A percentile compares a stretch with the other conserved stretches of the same genome.
phyloP scores from a whole-genome alignment of 495 filamentous ascomycete species.

The Podospora comata region DNA sequence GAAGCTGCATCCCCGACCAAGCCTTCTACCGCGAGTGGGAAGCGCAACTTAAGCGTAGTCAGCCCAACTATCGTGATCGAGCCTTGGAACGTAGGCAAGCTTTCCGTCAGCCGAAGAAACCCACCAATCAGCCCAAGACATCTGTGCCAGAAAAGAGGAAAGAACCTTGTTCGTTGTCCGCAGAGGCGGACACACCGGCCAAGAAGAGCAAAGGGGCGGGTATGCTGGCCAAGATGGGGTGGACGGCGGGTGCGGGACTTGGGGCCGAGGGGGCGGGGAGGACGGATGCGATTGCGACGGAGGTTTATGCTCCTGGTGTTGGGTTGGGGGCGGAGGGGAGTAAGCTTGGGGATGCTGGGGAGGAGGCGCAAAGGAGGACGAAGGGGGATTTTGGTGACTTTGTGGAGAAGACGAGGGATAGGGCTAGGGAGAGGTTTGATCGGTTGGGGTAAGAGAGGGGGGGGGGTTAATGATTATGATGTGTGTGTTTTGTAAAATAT shows the following conservation, averaged over 20 bases:
- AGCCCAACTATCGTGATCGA: constrained; percentile 71
- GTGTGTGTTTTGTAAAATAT: neutral
- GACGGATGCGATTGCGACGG: constrained; percentile 71
- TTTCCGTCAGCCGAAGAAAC: constrained; percentile 62
- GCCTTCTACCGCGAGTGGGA: constrained; percentile 33
- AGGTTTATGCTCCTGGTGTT: constrained; percentile 78
- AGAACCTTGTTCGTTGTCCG: constrained; percentile 17
- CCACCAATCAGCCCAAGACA: constrained; percentile 14
- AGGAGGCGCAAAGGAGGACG: constrained; percentile 74
- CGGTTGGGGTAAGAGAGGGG: constrained; percentile 35
- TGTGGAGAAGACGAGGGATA: constrained; percentile 71
- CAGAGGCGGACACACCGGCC: constrained; percentile 21
- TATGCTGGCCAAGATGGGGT: constrained; percentile 88
- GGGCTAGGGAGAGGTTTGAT: constrained; percentile 76
- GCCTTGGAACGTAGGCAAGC: constrained; percentile 76
- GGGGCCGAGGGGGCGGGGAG: constrained; percentile 76
- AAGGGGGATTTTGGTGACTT: constrained; percentile 68
- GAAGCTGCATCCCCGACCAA: constrained; percentile 36
- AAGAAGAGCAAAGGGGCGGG: constrained; percentile 76
- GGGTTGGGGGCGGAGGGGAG: constrained; percentile 81
- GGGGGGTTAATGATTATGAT: neutral
- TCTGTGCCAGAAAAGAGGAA: constrained; percentile 29
- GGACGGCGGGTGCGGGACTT: constrained; percentile 74
- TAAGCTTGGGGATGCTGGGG: constrained; percentile 77
- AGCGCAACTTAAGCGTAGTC: constrained; percentile 26